Base-by-base conservation (phyloP, 2,329 filamentous ascomycete species). In the Sclerotinia trifoliorum region DNA sequence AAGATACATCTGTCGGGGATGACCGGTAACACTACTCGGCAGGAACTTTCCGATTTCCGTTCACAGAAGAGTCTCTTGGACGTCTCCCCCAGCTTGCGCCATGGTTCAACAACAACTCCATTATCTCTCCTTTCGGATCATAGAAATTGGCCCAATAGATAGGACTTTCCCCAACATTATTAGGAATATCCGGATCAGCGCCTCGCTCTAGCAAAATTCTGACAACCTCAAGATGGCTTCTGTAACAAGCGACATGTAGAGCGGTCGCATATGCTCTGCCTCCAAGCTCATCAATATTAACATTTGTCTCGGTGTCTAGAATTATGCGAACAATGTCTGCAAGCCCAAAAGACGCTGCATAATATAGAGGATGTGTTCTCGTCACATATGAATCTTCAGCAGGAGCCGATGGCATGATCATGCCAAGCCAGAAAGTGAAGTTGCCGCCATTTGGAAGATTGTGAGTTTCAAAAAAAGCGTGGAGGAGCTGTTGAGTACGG, bases 321-420 rank as follows among this genome's bases (percentile, higher is more conserved):
- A 74, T 66, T 1, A 73, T 57, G 15, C 56, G 68, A 0, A 73
- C 70, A 6, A 74, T 66, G 15, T 71, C 67, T 11, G 65, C 51
- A 24, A 74, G 69, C 2, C 73, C 73, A 46, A 70, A 74, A 1
- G 73, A 74, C 8, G 73, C 69, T 4, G 72, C 71, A 57, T 72
- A 74, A 29, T 74, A 73, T 2, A 74, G 65, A 5, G 73, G 73
- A 8, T 70, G 70, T 19, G 71, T 73, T 21, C 58, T 67, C 32
- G 48, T 11, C 5, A 71, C 60, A 26, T 21, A 67, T 21, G 56
- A 46, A 39, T 55, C 49, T 6, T 69, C 49, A 24, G 54, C 32
- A 42, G 58, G 55, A 19, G 69, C 51, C 21, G 57, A 52, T 8
- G 71, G 71, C 17, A 72, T 71, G 17, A 73, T 66, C 48, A 69